Evolutionary conservation across 345 rosid genomes (phyloP).

Genomic region (Eucalyptus melliodora): DNA sequence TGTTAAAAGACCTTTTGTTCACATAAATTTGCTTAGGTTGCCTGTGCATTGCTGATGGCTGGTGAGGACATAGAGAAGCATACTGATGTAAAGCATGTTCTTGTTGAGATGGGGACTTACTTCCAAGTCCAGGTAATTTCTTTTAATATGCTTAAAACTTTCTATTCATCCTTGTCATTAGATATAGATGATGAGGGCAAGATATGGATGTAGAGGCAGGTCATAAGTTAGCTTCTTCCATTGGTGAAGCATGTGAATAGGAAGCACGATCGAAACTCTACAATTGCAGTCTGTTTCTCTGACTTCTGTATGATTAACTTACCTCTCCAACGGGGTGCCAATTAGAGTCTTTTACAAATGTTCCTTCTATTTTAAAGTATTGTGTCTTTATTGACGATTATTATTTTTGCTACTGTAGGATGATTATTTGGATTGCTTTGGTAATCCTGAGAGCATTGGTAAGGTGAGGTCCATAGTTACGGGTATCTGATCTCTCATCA

Average conservation of each 20-base stretch:
- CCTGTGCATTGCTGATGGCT: constrained; percentile 67
- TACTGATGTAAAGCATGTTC: constrained; percentile 44
- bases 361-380: not conserved
- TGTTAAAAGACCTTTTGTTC: not conserved
- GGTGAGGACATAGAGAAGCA: constrained; percentile 69
- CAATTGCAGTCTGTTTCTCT: not conserved
- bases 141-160: not conserved
- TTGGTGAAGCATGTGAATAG: not conserved
- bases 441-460: constrained; percentile 61
- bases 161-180: not conserved
- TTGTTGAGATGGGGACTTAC: constrained; percentile 69
- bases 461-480: constrained; percentile 27
- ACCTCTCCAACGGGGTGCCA: not conserved
- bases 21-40: constrained; percentile 33
- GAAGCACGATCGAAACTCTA: not conserved
- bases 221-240: not conserved
- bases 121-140: constrained; percentile 68
- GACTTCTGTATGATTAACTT: not conserved
- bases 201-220: not conserved
- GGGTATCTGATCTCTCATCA: not conserved
- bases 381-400: not conserved
- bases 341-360: not conserved
- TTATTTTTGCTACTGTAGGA: constrained; percentile 27
- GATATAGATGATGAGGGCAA: not conserved
- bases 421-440: constrained; percentile 81